Percentiles rank a stretch among this genome's conserved stretches.
phyloP scores from a whole-genome alignment of 176 grass and related monocot genomes.

The Musa acuminata region DNA sequence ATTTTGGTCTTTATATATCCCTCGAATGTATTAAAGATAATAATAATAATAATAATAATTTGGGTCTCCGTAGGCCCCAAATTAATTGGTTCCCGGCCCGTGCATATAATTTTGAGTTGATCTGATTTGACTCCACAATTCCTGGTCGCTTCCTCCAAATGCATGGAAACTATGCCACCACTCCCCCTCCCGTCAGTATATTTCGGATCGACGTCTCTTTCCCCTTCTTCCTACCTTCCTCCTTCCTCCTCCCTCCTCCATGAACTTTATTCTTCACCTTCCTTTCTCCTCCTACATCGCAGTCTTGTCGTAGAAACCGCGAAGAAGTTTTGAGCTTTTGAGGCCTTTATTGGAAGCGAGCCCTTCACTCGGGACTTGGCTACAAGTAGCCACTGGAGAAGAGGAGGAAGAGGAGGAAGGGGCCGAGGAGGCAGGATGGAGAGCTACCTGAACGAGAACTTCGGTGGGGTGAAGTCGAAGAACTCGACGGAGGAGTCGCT shows the following conservation, averaged over 20 bases:
- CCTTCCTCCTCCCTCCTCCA: not conserved
- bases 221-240: not conserved
- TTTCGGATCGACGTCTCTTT: not conserved
- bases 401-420: not conserved
- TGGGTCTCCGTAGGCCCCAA: no score
- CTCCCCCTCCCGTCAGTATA: not conserved
- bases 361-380: not conserved
- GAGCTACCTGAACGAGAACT: slow-evolving; percentile 5
- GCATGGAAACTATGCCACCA: not conserved
- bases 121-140: not conserved
- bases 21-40: no score
- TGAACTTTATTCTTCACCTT: not conserved
- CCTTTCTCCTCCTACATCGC: not conserved
- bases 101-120: no score
- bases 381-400: not conserved
- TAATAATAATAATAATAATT: no score
- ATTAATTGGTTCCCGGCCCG: no score
- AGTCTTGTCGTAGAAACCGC: not conserved
- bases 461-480: slow-evolving; percentile 7
- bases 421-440: not conserved
- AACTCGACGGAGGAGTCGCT: slow-evolving; percentile 9
- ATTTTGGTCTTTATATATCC: no score
- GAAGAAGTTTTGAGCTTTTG: not conserved
- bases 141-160: not conserved
- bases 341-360: no score